Evolutionary conservation across 2,329 filamentous ascomycete species (phyloP).

Genomic region (Colletotrichum liriopes): DNA sequence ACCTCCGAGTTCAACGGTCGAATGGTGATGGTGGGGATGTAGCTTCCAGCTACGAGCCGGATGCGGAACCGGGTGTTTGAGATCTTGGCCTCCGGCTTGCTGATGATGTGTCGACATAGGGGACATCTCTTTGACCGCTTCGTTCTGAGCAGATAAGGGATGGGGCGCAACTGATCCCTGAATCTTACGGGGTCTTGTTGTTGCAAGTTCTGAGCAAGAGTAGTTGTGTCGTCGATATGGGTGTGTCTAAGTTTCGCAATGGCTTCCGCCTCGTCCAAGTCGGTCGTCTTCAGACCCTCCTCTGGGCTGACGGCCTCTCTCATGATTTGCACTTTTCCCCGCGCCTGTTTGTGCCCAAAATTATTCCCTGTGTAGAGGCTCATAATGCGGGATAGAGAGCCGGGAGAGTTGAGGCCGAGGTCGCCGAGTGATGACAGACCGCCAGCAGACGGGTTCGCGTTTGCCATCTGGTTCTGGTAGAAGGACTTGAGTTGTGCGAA

Average conservation of each 20-base stretch:
- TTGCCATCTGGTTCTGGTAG: conserved; percentile 84
- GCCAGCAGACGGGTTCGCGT: conserved; percentile 68
- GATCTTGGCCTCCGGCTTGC: conserved; percentile 93
- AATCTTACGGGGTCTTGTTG: conserved; percentile 74
- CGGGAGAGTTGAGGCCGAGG: conserved; percentile 81
- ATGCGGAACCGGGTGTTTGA: conserved; percentile 93
- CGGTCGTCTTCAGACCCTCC: conserved; percentile 80
- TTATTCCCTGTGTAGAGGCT: conserved; percentile 83
- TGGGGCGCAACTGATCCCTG: conserved; percentile 82
- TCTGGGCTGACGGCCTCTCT: conserved; percentile 80
- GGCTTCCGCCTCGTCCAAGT: conserved; percentile 73
- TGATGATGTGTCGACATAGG: conserved; percentile 93
- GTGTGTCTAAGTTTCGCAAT: conserved; percentile 72
- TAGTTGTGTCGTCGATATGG: conserved; percentile 76
- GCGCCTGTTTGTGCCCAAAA: conserved; percentile 77
- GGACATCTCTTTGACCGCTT: conserved; percentile 96
- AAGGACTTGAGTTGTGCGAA: conserved; percentile 84
- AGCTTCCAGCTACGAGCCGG: conserved; percentile 87
- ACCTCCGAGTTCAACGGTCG: conserved; percentile 68
- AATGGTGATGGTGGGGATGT: conserved; percentile 87
- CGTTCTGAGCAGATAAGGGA: conserved; percentile 87
- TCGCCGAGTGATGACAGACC: conserved; percentile 63
- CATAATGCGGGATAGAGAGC: conserved; percentile 90
- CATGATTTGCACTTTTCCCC: conserved; percentile 75
- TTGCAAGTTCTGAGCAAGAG: conserved; percentile 62